phyloP scores from a whole-genome alignment of 148 eudicot species.

The Camellia lanceoleosa region DNA sequence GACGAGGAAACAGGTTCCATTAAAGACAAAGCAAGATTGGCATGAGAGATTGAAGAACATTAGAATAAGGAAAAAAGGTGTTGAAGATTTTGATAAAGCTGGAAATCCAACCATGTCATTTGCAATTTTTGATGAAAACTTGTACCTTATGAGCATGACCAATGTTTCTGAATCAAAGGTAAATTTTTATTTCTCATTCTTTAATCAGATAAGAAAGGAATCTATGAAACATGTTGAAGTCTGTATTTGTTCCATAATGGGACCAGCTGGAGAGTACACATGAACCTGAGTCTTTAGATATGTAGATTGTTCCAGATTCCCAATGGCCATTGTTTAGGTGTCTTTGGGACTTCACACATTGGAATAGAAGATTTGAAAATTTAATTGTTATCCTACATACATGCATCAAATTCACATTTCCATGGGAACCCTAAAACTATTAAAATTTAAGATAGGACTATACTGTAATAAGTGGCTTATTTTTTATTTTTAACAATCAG shows the following conservation, averaged over 20 bases:
- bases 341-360: neutral
- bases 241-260: too few species aligned
- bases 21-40: conserved; percentile 77
- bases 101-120: conserved; percentile 66
- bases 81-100: conserved; percentile 55
- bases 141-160: conserved; percentile 45
- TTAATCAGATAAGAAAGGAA: neutral
- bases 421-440: too few species aligned
- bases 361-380: neutral
- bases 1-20: conserved; percentile 49
- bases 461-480: too few species aligned
- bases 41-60: conserved; percentile 72
- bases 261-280: too few species aligned
- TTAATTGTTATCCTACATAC: neutral
- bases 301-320: neutral
- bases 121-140: conserved; percentile 59
- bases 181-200: conserved; percentile 5
- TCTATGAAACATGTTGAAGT: neutral
- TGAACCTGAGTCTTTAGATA: neutral
- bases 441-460: too few species aligned
- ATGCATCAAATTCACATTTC: too few species aligned
- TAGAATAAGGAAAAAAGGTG: conserved; percentile 56
- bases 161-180: conserved; percentile 55
- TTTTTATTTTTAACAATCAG: too few species aligned
- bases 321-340: neutral